Evolutionary conservation across 2,329 filamentous ascomycete genomes (phyloP).

Genomic region (Cercospora canescens): DNA sequence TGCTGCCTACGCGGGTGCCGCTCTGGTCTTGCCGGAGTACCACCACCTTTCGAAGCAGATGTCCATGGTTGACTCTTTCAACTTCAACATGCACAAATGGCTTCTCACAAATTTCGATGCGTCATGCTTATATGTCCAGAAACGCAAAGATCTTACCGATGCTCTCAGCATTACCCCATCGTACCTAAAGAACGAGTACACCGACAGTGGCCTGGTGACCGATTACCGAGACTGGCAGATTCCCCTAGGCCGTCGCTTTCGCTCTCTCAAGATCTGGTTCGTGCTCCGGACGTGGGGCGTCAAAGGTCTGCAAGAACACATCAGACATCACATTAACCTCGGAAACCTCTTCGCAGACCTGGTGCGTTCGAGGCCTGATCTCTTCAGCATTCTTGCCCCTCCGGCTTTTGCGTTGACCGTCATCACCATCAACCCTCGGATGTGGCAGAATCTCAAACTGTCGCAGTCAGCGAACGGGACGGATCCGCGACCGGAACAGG

Average conservation of each 20-base stretch:
- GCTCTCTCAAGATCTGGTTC: constrained; percentile 92
- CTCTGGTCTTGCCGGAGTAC: constrained; percentile 79
- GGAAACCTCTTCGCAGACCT: constrained; percentile 70
- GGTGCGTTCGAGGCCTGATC: constrained; percentile 59
- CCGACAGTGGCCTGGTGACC: constrained; percentile 79
- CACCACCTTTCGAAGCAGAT: constrained; percentile 66
- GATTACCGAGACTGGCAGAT: constrained; percentile 99
- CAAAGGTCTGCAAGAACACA: constrained; percentile 70
- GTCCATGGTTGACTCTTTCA: constrained; percentile 77
- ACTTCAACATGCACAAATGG: constrained; percentile 98
- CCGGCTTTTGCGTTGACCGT: constrained; percentile 80
- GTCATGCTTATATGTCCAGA: constrained; percentile 76
- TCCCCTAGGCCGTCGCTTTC: constrained; percentile 83
- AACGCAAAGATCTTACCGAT: constrained; percentile 73
- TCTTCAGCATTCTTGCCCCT: constrained; percentile 74
- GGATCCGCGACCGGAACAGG: constrained; percentile 33
- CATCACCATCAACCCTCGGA: constrained; percentile 61
- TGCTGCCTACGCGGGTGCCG: constrained; percentile 86
- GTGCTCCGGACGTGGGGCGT: constrained; percentile 82
- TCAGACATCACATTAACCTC: constrained; percentile 66
- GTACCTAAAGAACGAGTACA: constrained; percentile 80
- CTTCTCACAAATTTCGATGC: constrained; percentile 89
- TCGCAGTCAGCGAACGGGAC: constrained; percentile 30
- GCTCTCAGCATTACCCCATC: constrained; percentile 76
- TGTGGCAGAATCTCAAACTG: constrained; percentile 29